A percentile compares a stretch with the other conserved stretches of the same genome.
Conservation (phyloP, 2,329 filamentous ascomycete species). For the Curvularia sp. region DNA sequence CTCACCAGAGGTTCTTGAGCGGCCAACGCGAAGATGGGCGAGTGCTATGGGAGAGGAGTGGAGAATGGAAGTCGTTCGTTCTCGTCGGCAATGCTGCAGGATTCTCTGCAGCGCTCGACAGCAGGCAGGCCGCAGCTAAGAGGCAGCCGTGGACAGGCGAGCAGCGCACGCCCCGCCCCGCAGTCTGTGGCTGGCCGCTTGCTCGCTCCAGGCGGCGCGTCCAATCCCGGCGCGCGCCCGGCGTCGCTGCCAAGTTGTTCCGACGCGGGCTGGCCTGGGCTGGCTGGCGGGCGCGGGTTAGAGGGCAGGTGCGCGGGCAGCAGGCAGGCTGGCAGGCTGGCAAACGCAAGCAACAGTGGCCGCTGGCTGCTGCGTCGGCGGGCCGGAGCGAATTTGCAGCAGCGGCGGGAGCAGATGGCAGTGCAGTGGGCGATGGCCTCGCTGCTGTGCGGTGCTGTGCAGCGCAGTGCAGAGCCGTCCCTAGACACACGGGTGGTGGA, state of each 20-base stretch:
- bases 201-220: constrained; percentile 35
- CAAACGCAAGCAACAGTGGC: not conserved
- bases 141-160: constrained; percentile 41
- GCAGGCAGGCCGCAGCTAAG: constrained; percentile 52
- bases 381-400: constrained; percentile 48
- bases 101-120: constrained; percentile 47
- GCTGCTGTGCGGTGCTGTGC: not conserved
- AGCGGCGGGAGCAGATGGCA: constrained; percentile 29
- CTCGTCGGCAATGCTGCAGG: constrained; percentile 49
- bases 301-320: too few species aligned
- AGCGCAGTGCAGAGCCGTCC: constrained; percentile 33
- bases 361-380: constrained; percentile 40
- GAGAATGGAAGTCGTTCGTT: constrained; percentile 36
- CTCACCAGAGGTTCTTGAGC: too few species aligned
- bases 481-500: constrained; percentile 21
- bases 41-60: constrained; percentile 26
- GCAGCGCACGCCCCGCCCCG: constrained; percentile 43
- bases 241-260: constrained; percentile 33
- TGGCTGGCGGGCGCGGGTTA: too few species aligned
- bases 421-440: constrained; percentile 13
- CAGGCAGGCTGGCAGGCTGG: constrained; percentile 27
- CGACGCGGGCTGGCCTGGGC: constrained; percentile 22
- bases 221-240: constrained; percentile 36
- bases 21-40: too few species aligned
- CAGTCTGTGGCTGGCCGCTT: constrained; percentile 38